These are phyloP conservation scores for Sanghuangporus sanghuang DNA, from an alignment of 1,284 basidiomycete genomes.

Conservation along the genomic window DNA sequence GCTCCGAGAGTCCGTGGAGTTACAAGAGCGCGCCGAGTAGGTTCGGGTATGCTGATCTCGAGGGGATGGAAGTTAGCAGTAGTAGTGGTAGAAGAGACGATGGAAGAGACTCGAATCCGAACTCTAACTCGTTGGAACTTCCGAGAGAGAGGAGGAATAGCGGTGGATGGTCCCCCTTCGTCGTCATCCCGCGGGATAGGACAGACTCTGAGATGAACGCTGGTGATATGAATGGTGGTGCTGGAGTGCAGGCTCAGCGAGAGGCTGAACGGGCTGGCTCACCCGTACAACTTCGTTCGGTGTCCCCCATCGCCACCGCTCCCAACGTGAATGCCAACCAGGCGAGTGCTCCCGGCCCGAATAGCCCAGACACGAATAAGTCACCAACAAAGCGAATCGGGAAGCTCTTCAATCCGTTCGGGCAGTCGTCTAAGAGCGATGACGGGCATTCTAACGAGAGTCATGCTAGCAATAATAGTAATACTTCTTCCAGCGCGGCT, in stretches of 20 bases:
- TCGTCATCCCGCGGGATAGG: background rate
- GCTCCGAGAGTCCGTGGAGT: constrained; percentile 1
- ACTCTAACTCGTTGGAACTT: background rate
- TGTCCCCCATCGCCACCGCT: background rate
- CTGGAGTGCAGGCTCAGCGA: background rate
- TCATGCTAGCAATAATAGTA: background rate
- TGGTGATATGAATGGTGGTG: background rate
- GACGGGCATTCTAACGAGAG: background rate
- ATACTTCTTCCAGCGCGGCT: background rate
- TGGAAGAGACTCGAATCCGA: background rate
- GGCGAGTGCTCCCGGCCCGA: background rate
- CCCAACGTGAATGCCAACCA: background rate
- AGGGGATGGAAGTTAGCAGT: background rate
- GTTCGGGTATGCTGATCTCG: background rate
- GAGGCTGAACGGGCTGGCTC: background rate
- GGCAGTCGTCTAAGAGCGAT: background rate
- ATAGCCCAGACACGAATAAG: background rate
- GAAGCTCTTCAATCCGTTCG: constrained; percentile 34
- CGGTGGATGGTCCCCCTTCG: background rate
- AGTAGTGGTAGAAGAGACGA: background rate
- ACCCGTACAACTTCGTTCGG: background rate
- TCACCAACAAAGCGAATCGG: constrained; percentile 56
- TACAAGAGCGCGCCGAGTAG: background rate
- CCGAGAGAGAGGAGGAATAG: background rate
- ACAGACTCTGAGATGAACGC: background rate